Conservation (phyloP, 1,284 basidiomycete species). For the Pisolithus thermaeus region DNA sequence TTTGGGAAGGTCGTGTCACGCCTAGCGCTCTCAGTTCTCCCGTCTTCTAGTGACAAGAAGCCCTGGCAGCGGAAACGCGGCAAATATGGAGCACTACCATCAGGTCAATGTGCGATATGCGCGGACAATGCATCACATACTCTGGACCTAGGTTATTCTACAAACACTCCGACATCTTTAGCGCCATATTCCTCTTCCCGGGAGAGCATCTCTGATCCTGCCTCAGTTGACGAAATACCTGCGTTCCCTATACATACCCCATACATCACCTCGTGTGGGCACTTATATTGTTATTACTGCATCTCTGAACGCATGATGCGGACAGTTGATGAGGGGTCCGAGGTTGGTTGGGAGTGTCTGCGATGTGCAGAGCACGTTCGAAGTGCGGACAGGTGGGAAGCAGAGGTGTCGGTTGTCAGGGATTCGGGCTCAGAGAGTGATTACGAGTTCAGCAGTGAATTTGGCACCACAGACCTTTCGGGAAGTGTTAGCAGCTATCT, state of each 20-base stretch:
- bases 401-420: constrained; percentile 12
- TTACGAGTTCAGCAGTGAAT: constrained; percentile 54
- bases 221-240: constrained; percentile 30
- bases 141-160: constrained; percentile 48
- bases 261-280: constrained; percentile 72
- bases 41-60: constrained; percentile 1
- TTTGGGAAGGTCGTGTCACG: constrained; percentile 39
- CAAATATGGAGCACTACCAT: constrained; percentile 57
- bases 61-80: constrained; percentile 35
- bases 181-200: constrained; percentile 17
- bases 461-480: constrained; percentile 32
- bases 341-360: constrained; percentile 74
- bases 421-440: constrained; percentile 37
- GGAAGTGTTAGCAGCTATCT: constrained; percentile 28
- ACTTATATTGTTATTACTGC: constrained; percentile 87
- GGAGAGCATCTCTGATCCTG: constrained; percentile 5
- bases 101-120: constrained; percentile 75
- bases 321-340: constrained; percentile 56
- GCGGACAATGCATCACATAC: constrained; percentile 64
- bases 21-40: constrained; percentile 17
- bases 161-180: constrained; percentile 43
- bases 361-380: constrained; percentile 62
- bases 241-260: constrained; percentile 63
- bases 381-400: constrained; percentile 46
- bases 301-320: constrained; percentile 76